phyloP scores from a whole-genome alignment of 192 early-diverging fungal species.

The Pilaira anomala region DNA sequence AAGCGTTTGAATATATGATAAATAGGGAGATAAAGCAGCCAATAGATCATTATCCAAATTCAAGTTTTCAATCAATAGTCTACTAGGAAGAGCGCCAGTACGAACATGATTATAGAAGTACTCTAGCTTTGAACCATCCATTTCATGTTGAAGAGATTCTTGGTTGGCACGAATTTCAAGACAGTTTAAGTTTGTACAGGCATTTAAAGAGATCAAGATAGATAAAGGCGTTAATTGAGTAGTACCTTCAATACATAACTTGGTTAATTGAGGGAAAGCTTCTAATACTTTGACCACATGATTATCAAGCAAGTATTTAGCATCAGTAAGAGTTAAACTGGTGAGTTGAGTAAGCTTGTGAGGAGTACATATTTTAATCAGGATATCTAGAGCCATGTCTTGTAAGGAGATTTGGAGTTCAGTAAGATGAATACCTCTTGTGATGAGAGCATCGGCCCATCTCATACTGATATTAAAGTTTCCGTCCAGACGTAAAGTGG shows the following conservation, averaged over 20 bases:
- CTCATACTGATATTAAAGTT: neutral
- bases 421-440: neutral
- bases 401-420: constrained; percentile 7
- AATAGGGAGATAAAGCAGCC: neutral
- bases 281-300: neutral
- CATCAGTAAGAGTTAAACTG: constrained; percentile 27
- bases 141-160: neutral
- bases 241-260: neutral
- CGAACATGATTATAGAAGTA: neutral
- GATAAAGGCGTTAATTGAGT: neutral
- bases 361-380: neutral
- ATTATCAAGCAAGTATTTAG: constrained; percentile 14
- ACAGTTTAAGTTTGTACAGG: neutral
- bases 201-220: neutral
- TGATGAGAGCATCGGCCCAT: neutral
- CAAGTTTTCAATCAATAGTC: constrained; percentile 4
- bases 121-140: neutral
- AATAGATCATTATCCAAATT: neutral
- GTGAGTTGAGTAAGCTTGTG: neutral
- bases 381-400: neutral
- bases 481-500: neutral
- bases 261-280: neutral
- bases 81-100: neutral
- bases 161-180: neutral
- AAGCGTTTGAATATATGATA: neutral